Evolutionary conservation across 2,329 filamentous ascomycete species (phyloP).

Genomic region (Onygenales sp.): DNA sequence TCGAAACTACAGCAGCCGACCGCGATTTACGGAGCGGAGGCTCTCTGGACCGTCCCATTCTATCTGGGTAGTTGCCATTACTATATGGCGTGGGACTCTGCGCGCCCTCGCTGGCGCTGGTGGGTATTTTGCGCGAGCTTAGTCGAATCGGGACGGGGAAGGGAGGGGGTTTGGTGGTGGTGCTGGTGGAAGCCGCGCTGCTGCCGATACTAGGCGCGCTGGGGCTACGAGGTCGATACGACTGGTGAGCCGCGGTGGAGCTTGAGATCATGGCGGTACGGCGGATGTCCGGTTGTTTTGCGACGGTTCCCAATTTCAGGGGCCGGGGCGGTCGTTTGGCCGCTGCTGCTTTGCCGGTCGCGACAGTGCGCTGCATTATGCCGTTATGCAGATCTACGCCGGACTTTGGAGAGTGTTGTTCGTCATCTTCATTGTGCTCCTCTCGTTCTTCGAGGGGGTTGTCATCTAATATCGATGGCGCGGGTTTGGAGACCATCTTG

Average conservation of each 20-base stretch:
- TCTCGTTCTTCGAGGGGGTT: constrained; percentile 27
- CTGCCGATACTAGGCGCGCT: constrained; percentile 36
- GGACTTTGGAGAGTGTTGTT: constrained; percentile 5
- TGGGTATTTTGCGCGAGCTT: constrained; percentile 68
- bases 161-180: constrained; percentile 48
- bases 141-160: constrained; percentile 86
- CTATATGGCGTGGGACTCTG: constrained; percentile 62
- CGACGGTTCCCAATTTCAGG: constrained; percentile 28
- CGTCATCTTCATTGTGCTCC: constrained; percentile 29
- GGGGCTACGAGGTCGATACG: constrained; percentile 46
- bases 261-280: constrained; percentile 72
- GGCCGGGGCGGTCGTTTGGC: constrained; percentile 25
- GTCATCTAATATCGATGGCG: constrained; percentile 23
- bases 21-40: constrained; percentile 67
- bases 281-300: constrained; percentile 56
- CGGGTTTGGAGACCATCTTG: constrained; percentile 31
- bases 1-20: constrained; percentile 66
- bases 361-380: constrained; percentile 6
- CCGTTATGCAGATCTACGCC: neutral
- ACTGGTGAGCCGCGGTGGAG: constrained; percentile 59
- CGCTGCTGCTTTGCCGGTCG: constrained; percentile 8
- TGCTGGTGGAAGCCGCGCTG: constrained; percentile 22
- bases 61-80: constrained; percentile 45
- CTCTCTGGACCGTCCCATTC: constrained; percentile 48
- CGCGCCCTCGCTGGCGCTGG: constrained; percentile 64